Evolutionary conservation across 345 rosid species (phyloP).

Genomic region (Gynandropsis gynandra): DNA sequence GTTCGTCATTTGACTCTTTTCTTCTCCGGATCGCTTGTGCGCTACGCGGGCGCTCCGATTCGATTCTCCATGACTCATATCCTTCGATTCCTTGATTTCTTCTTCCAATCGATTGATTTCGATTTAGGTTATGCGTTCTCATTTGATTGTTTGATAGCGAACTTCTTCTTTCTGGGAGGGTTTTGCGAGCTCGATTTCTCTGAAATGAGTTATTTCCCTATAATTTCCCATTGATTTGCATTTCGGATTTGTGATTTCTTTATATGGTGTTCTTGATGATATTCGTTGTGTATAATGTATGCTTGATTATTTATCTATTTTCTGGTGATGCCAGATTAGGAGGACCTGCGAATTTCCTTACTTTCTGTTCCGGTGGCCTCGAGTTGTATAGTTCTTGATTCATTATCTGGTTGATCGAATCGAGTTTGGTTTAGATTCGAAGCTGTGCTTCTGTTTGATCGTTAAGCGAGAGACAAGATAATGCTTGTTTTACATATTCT

Average conservation of each 20-base stretch:
- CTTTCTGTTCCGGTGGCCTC: too few relatives aligned
- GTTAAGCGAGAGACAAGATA: too few relatives aligned
- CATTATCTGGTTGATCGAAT: too few relatives aligned
- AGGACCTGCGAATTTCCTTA: too few relatives aligned
- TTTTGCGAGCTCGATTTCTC: conserved; percentile 13
- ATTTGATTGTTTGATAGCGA: conserved; percentile 1
- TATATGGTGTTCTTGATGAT: conserved; percentile 5
- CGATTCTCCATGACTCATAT: conserved; percentile 28
- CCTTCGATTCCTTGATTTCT: conserved; percentile 10
- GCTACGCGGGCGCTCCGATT: conserved; percentile 9
- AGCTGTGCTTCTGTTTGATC: too few relatives aligned
- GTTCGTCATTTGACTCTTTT: too few relatives aligned
- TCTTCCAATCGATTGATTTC: conserved; percentile 1
- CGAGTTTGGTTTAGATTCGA: too few relatives aligned
- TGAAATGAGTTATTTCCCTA: background rate
- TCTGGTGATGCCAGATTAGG: conserved; percentile 15
- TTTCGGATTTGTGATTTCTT: conserved; percentile 10
- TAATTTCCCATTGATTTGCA: background rate
- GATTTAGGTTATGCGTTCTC: background rate
- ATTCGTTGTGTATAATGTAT: background rate
- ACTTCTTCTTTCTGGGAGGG: background rate
- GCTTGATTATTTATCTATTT: background rate
- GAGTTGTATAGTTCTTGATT: too few relatives aligned
- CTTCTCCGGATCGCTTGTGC: too few relatives aligned
- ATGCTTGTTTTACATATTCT: too few relatives aligned